phyloP scores from a whole-genome alignment of 345 rosid species.

The Eutrema yunnanense region DNA sequence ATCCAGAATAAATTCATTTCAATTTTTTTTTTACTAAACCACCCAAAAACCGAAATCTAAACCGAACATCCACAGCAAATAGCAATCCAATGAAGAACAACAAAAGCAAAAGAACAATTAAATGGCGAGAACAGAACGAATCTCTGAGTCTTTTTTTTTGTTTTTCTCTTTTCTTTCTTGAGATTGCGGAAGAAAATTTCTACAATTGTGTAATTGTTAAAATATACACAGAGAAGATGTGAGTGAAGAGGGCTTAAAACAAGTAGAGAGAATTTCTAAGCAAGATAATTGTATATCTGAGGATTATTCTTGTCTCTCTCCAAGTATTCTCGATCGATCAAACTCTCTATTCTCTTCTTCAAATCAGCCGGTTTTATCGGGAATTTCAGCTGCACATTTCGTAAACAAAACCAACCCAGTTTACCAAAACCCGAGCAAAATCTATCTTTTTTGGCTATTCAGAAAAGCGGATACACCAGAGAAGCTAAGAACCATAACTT shows the following conservation, averaged over 20 bases:
- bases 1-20: no score
- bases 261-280: constrained; percentile 15
- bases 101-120: no score
- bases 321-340: constrained; percentile 67
- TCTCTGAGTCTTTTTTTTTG: neutral
- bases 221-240: neutral
- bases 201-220: neutral
- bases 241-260: neutral
- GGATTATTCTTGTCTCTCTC: constrained; percentile 68
- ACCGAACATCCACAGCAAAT: no score
- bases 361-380: constrained; percentile 55
- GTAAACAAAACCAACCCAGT: neutral
- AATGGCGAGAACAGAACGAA: no score
- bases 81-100: neutral
- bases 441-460: neutral
- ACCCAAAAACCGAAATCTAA: neutral
- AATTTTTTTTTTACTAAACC: neutral
- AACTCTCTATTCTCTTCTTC: constrained; percentile 78
- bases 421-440: neutral
- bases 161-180: neutral
- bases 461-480: neutral
- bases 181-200: neutral
- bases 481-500: neutral
- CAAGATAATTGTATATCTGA: constrained; percentile 53
- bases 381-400: constrained; percentile 2